Evolutionary conservation across 2,329 filamentous ascomycete genomes (phyloP), one percentile per base, ranked within the genome.

Genomic region (Ceratocystis destructans): DNA sequence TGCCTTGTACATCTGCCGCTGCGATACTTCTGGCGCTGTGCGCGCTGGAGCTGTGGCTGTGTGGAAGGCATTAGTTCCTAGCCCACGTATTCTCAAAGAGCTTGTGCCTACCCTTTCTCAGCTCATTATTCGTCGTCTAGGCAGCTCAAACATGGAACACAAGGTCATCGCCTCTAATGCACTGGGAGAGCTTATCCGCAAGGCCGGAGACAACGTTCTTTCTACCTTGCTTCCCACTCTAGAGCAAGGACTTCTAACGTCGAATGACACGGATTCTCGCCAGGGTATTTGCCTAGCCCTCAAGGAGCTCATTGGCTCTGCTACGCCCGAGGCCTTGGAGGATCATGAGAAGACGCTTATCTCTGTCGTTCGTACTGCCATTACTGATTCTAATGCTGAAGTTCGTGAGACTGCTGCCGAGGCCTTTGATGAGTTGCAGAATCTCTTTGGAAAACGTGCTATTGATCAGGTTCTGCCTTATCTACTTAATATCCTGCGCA

Each of bases 141-240:
- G 91, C 69, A 97, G 92, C 75, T 88, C 92, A 59, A 97, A 96
- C 73, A 92, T 96, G 87, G 94, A 99, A 75, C 94, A 99, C 76
- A 97, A 96, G 79, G 88, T 96, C 71, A 99, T 99, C 79, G 94
- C 95, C 70, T 93, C 93, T 75, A 97, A 97, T 75, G 91, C 94
- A 62, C 82, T 99, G 66, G 94, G 94, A 73, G 94, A 99, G 75
- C 85, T 99, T 70, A 97, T 99, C 73, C 87, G 94, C 72, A 96
- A 96, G 77, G 93, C 94, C 72, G 94, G 95, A 69, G 94, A 99
- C 75, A 88, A 90, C 66, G 92, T 99, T 67, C 80, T 99, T 69
- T 85, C 91, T 28, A 95, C 85, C 55, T 79, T 99, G 68, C 79
- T 99, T 68, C 94, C 94, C 37, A 96, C 92, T 44, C 83, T 99